A percentile compares a stretch with the other conserved stretches of the same genome.
These are phyloP conservation scores for Loxodes magnus DNA, from an alignment of 73 alveolate genomes.

Conservation along the genomic window DNA sequence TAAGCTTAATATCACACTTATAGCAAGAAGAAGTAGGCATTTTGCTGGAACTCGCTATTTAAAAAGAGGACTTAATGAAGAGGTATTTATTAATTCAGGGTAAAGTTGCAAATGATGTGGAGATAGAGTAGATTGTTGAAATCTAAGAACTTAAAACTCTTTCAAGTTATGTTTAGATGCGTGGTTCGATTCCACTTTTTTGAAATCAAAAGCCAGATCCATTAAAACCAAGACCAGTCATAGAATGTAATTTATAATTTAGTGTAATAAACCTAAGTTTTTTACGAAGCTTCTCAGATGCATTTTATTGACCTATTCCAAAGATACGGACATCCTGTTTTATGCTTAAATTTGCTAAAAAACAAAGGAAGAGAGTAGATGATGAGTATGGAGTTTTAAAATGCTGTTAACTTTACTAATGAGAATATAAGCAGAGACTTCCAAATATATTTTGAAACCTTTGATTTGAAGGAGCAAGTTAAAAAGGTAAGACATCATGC, in stretches of 20 bases:
- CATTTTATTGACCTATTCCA: conserved; percentile 62
- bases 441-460: conserved; percentile 45
- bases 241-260: too few species aligned
- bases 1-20: conserved; percentile 32
- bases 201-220: conserved; percentile 83
- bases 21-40: conserved; percentile 70
- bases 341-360: conserved; percentile 54
- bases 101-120: conserved; percentile 79
- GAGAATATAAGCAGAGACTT: conserved; percentile 29
- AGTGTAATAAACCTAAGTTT: conserved; percentile 36
- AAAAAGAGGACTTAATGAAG: conserved; percentile 85
- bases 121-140: conserved; percentile 72
- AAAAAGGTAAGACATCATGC: conserved; percentile 23
- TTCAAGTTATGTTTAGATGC: conserved; percentile 66
- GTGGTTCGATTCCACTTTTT: conserved; percentile 94
- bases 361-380: conserved; percentile 45
- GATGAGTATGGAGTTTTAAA: conserved; percentile 39
- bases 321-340: conserved; percentile 54
- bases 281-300: conserved; percentile 52
- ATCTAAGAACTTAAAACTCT: conserved; percentile 37
- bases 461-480: conserved; percentile 58
- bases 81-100: too few species aligned
- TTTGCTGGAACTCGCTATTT: conserved; percentile 89
- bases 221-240: conserved; percentile 65
- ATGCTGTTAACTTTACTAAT: conserved; percentile 38